phyloP scores from a whole-genome alignment of 345 rosid genomes.

The Cardamine chenopodiifolia region DNA sequence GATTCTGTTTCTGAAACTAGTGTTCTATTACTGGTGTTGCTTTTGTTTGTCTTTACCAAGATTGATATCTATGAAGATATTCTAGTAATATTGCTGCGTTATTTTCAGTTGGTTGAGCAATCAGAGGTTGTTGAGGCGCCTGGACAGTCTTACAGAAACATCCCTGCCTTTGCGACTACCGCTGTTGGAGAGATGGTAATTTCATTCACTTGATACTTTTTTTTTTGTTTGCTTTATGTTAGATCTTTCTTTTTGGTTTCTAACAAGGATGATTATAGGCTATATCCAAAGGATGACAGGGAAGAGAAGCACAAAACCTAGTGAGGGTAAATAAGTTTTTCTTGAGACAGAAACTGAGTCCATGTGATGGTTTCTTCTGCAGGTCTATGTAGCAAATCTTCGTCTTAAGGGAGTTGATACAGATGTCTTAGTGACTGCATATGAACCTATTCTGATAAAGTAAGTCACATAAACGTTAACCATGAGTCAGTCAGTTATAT shows the following conservation, averaged over 20 bases:
- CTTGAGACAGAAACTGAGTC: slow-evolving; percentile 11
- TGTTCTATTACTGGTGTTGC: neutral
- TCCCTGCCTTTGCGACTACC: slow-evolving; percentile 55
- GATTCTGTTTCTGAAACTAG: neutral
- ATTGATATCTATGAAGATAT: slow-evolving; percentile 1
- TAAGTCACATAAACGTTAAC: slow-evolving; percentile 40
- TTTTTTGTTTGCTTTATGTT: neutral
- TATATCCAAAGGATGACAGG: slow-evolving; percentile 86
- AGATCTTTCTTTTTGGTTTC: neutral
- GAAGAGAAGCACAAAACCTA: slow-evolving; percentile 87
- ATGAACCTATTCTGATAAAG: slow-evolving; percentile 75
- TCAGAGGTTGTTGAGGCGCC: slow-evolving; percentile 61
- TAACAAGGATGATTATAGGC: slow-evolving; percentile 46
- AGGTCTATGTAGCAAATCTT: slow-evolving; percentile 80
- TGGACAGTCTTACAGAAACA: slow-evolving; percentile 51
- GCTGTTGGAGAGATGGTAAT: slow-evolving; percentile 84
- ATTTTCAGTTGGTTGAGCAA: slow-evolving; percentile 66
- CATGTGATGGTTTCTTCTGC: slow-evolving; percentile 26
- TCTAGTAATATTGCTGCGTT: neutral
- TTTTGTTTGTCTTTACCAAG: neutral
- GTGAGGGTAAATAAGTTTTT: slow-evolving; percentile 50
- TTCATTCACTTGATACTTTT: neutral
- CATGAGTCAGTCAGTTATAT: neutral
- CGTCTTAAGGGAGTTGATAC: slow-evolving; percentile 79
- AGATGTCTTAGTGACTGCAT: slow-evolving; percentile 69